Percentiles rank a stretch among this genome's conserved stretches.
Conservation (phyloP, 192 early-diverging fungal genomes). For the Mortierella hygrophila region DNA sequence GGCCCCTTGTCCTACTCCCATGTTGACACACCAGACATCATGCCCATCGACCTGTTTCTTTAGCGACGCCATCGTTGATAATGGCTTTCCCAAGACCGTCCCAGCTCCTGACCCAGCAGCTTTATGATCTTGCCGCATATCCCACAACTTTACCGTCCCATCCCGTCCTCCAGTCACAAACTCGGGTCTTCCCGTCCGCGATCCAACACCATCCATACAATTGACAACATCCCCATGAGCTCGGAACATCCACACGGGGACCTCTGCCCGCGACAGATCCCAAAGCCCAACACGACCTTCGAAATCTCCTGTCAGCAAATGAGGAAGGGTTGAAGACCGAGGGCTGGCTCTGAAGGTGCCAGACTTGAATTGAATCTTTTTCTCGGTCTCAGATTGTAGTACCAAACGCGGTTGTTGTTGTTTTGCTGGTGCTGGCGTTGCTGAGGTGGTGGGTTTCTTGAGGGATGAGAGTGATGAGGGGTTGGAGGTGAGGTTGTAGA, state of each 20-base stretch:
- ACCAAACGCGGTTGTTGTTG: slow-evolving; percentile 9
- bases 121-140: slow-evolving; percentile 36
- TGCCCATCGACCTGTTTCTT: slow-evolving; percentile 15
- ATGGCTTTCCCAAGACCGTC: neutral
- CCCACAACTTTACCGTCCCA: slow-evolving; percentile 39
- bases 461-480: neutral
- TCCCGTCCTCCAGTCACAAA: slow-evolving; percentile 43
- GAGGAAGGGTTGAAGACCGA: slow-evolving; percentile 21
- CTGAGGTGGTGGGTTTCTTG: neutral
- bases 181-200: slow-evolving; percentile 22
- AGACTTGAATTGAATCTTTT: slow-evolving; percentile 38
- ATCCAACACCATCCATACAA: slow-evolving; percentile 46
- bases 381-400: slow-evolving; percentile 36
- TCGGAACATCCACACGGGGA: slow-evolving; percentile 20
- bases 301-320: slow-evolving; percentile 41
- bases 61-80: slow-evolving; percentile 15
- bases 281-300: slow-evolving; percentile 36
- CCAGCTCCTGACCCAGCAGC: neutral
- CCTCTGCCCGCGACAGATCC: slow-evolving; percentile 33
- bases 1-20: neutral
- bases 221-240: slow-evolving; percentile 45
- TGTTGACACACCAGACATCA: slow-evolving; percentile 38
- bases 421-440: neutral
- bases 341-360: slow-evolving; percentile 29
- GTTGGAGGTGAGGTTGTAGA: slow-evolving; percentile 12